Conservation (phyloP, 192 early-diverging fungal genomes). For the Backusella tarrabulga region DNA sequence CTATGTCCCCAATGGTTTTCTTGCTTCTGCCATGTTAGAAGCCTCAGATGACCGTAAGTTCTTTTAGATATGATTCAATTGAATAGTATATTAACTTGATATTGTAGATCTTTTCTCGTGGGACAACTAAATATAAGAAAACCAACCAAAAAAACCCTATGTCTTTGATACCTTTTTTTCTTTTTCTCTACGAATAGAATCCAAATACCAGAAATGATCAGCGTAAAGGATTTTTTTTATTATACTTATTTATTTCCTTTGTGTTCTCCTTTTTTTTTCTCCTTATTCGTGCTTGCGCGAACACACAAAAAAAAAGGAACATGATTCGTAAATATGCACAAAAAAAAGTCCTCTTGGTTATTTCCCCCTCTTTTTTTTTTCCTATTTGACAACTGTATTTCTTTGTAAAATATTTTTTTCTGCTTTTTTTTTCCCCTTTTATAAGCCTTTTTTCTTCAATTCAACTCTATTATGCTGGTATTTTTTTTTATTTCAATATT, state of each 20-base stretch:
- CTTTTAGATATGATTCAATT: background rate
- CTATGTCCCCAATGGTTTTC: background rate
- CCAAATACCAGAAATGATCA: background rate
- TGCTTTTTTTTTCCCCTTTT: background rate
- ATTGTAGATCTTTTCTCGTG: background rate
- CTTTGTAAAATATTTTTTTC: background rate
- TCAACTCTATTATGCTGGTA: constrained; percentile 1
- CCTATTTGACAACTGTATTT: background rate
- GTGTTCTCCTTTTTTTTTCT: background rate
- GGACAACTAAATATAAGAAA: background rate
- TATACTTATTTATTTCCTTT: background rate
- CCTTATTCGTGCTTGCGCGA: background rate
- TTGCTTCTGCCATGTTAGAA: background rate
- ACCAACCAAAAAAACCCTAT: background rate
- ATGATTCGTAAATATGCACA: background rate
- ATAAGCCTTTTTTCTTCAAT: background rate
- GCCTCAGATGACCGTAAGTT: background rate
- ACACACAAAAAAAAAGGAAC: background rate
- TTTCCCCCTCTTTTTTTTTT: background rate
- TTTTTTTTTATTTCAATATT: background rate
- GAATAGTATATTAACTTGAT: background rate
- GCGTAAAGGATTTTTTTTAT: background rate
- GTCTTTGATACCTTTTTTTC: background rate
- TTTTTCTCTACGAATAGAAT: background rate
- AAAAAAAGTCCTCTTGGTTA: background rate